Evolutionary conservation across 148 eudicot species (phyloP), one percentile per base, ranked within the genome.

Genomic region (Amaranthus cruentus): DNA sequence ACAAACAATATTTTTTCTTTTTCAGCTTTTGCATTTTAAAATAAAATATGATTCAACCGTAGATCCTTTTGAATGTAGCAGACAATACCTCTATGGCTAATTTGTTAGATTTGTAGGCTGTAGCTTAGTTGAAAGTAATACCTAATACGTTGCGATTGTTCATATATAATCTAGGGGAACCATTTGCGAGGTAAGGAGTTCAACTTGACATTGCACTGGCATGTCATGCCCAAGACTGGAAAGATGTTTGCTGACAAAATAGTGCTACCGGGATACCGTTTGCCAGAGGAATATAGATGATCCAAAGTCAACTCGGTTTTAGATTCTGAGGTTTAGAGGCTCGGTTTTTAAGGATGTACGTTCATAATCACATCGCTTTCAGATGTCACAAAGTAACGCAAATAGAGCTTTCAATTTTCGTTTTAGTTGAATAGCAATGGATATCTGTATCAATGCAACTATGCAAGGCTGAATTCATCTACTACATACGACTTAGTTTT

Each of bases 161-260:
- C 4, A 12, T 51, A 47, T 76, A 2, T 59, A n/a, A 66, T 72
- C 4, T 78, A 91, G 97, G 98, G 97, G 70, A 87, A 87, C 88
- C 89, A 88, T 78, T 86, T 94, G 63, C 80, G 91, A 63, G 96
- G 91, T 18, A 89, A 82, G 83, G 87, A 86, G 54, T 94, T 83
- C 73, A 94, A 94, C 84, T 80, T 94, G 78, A 91, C 96, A 48
- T 75, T 94, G 86, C 97, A 94, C 76, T 94, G 97, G 97, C 98
- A 94, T 72, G 93, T 94, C 64, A 94, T 94, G 97, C 98, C 98
- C 64, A 94, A 89, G 85, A 94, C 98, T n/a, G 97, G 98, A 71
- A 91, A 89, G 85, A 94, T 94, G 98, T 84, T 90, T 78, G 88
- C 89, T 9, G 88, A 88, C 84, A 94, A 91, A 78, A 54, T 87